A percentile compares a stretch with the other conserved stretches of the same genome.
phyloP scores from a whole-genome alignment of 2,329 filamentous ascomycete species.

The Verticillium nubilum region DNA sequence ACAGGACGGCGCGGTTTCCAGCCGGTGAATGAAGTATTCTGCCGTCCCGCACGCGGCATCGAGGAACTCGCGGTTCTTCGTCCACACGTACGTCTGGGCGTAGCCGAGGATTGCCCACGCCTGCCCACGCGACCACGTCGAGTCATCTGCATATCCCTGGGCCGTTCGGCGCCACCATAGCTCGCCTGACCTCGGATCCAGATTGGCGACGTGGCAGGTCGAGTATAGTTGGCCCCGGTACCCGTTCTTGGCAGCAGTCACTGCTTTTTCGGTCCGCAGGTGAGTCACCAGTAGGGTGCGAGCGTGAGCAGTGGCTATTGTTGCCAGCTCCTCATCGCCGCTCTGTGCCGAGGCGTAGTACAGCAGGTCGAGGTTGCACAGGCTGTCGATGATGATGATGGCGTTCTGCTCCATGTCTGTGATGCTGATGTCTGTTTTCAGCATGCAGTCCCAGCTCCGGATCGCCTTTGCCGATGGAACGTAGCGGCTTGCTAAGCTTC shows the following conservation, averaged over 20 bases:
- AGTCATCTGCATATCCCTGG: constrained; percentile 37
- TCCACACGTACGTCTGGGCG: constrained; percentile 41
- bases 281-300: constrained; percentile 29
- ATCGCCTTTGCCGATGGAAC: constrained; percentile 35
- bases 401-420: constrained; percentile 22
- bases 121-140: constrained; percentile 44
- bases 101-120: constrained; percentile 44
- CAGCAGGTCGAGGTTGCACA: constrained; percentile 33
- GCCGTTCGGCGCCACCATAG: constrained; percentile 34
- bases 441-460: constrained; percentile 39
- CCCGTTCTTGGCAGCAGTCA: background rate
- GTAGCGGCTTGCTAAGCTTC: constrained; percentile 37
- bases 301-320: constrained; percentile 33
- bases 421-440: constrained; percentile 21
- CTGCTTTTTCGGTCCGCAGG: constrained; percentile 23
- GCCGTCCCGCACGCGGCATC: constrained; percentile 35
- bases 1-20: constrained; percentile 21
- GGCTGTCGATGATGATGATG: constrained; percentile 34
- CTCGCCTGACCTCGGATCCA: constrained; percentile 32
- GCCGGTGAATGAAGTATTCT: constrained; percentile 38
- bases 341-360: constrained; percentile 28
- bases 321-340: constrained; percentile 19
- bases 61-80: constrained; percentile 32
- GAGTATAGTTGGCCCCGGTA: constrained; percentile 21
- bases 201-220: constrained; percentile 39